Conservation (phyloP, 495 filamentous ascomycete genomes). For the Monascus purpureus region DNA sequence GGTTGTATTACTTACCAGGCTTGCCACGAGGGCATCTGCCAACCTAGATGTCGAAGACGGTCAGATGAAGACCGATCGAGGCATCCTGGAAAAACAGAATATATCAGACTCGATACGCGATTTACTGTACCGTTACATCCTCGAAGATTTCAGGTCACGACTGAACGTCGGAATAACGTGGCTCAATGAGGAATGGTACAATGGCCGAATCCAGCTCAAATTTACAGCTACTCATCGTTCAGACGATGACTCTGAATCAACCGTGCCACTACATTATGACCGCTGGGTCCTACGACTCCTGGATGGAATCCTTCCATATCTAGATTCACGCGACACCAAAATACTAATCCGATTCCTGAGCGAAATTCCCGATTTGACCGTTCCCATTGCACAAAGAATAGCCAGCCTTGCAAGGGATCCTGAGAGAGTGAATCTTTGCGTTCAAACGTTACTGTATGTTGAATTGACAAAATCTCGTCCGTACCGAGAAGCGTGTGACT, state of each 20-base stretch:
- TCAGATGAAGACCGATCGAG: slow-evolving; percentile 14
- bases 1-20: slow-evolving; percentile 71
- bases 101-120: slow-evolving; percentile 63
- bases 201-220: slow-evolving; percentile 54
- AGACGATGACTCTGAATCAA: slow-evolving; percentile 23
- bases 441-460: slow-evolving; percentile 48
- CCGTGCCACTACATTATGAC: slow-evolving; percentile 50
- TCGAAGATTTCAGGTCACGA: slow-evolving; percentile 79
- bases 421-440: slow-evolving; percentile 52
- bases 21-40: slow-evolving; percentile 67
- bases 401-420: slow-evolving; percentile 79
- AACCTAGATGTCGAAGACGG: slow-evolving; percentile 42
- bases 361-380: slow-evolving; percentile 72
- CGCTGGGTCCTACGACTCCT: slow-evolving; percentile 67
- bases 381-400: slow-evolving; percentile 54
- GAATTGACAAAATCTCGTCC: too few relatives aligned
- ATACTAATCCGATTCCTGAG: slow-evolving; percentile 78
- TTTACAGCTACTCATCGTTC: slow-evolving; percentile 21
- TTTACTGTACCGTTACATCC: slow-evolving; percentile 63
- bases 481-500: neutral
- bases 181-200: slow-evolving; percentile 98
- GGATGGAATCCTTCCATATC: slow-evolving; percentile 75
- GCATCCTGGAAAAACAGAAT: slow-evolving; percentile 10
- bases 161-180: slow-evolving; percentile 80
- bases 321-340: slow-evolving; percentile 71